These are phyloP conservation scores for Hypoxylon sp. DNA, from an alignment of 2,329 filamentous ascomycete species.

Conservation along the genomic window DNA sequence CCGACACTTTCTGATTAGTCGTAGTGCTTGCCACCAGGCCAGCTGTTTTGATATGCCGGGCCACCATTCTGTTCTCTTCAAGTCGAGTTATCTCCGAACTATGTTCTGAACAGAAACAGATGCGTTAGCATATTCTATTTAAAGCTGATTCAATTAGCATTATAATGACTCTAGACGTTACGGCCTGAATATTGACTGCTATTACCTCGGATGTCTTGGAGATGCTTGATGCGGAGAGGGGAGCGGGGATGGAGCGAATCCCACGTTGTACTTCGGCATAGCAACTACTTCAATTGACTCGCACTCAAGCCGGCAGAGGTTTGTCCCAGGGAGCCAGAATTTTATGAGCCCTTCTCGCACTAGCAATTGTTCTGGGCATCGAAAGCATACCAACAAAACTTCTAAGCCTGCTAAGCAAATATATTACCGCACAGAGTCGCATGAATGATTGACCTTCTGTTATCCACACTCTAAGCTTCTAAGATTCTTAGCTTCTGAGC, in stretches of 20 bases:
- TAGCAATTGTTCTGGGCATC: background rate
- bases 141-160: background rate
- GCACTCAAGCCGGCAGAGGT: background rate
- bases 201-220: slow-evolving; percentile 36
- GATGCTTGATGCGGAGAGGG: slow-evolving; percentile 29
- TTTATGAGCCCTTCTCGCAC: background rate
- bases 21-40: slow-evolving; percentile 41
- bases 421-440: background rate
- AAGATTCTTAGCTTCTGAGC: too few species aligned
- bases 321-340: background rate
- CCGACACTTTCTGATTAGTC: slow-evolving; percentile 51
- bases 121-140: background rate
- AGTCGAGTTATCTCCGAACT: background rate
- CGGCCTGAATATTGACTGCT: slow-evolving; percentile 2
- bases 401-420: background rate
- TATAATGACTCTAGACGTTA: background rate
- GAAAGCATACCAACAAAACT: background rate
- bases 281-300: background rate
- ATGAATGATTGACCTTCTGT: background rate
- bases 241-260: slow-evolving; percentile 22
- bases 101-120: background rate
- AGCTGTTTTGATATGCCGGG: slow-evolving; percentile 44
- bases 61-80: slow-evolving; percentile 39
- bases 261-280: slow-evolving; percentile 13
- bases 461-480: background rate